Percentiles rank a stretch among this genome's conserved stretches.
Evolutionary conservation across 441 rosid genomes (phyloP).

Genomic region (Adansonia madagascariensis): DNA sequence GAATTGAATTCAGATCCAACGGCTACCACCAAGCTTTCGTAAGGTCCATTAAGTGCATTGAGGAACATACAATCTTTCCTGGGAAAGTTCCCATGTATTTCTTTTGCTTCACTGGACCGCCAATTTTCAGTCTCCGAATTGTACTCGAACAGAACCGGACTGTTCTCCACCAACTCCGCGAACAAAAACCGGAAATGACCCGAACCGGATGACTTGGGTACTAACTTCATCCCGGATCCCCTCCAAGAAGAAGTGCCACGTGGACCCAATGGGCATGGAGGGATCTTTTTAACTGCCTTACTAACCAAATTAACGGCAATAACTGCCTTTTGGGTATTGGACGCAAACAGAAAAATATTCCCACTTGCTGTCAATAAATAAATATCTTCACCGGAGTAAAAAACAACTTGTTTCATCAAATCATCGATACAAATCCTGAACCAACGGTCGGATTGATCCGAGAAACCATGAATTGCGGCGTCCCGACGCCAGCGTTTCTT

Average conservation of each 20-base stretch:
- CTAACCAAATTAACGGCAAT: conserved; percentile 56
- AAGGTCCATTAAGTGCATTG: conserved; percentile 49
- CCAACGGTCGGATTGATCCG: conserved; percentile 56
- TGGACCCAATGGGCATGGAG: conserved; percentile 74
- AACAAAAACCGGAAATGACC: conserved; percentile 62
- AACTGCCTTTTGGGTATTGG: conserved; percentile 53
- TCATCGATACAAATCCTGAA: conserved; percentile 55
- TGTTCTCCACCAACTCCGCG: conserved; percentile 57
- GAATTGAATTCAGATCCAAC: conserved; percentile 27
- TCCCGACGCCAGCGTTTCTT: conserved; percentile 65
- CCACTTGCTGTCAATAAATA: conserved; percentile 62
- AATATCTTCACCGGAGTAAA: conserved; percentile 48
- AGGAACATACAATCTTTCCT: conserved; percentile 41
- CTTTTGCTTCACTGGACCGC: conserved; percentile 47
- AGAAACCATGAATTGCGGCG: conserved; percentile 54
- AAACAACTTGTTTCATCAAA: conserved; percentile 41
- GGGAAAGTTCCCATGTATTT: neutral
- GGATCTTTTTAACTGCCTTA: conserved; percentile 51
- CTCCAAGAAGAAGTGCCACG: conserved; percentile 88
- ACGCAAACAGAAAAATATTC: conserved; percentile 60
- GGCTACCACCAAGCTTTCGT: conserved; percentile 48
- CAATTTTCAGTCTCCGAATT: conserved; percentile 50
- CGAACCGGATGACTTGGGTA: conserved; percentile 34
- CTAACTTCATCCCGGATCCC: conserved; percentile 75
- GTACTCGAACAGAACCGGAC: conserved; percentile 55